Evolutionary conservation across 148 eudicot genomes (phyloP), one percentile per base, ranked within the genome.

Genomic region (Selenicereus undatus): DNA sequence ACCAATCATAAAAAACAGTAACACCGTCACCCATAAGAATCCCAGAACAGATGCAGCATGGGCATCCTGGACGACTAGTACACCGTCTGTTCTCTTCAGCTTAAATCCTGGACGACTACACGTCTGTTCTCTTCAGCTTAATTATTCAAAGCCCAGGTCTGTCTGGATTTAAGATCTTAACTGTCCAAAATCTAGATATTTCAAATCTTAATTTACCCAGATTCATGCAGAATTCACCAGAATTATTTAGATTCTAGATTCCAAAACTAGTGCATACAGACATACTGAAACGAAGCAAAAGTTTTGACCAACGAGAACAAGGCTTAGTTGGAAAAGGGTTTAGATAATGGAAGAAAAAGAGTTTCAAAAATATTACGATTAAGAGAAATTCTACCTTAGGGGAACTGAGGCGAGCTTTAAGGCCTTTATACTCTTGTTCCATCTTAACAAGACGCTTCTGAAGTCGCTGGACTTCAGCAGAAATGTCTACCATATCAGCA

Each of bases 401-500:
- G 70, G 98, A 97, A 71, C 79, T 86, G 76, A 97, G 85, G 81
- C 98, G 99, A 78, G 92, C 88, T 79, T 87, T 80, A 27, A 92
- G 89, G 27, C 88, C 95, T 80, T 91, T 88, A 88, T 92, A 91
- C 80, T 97, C 99, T 42, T 83, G 86, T 90, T 97, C 97, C 94
- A 97, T 90, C 86, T 94, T 97, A 71, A 83, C 76, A 36, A 97
- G 87, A 68, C 98, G 99, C 84, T 91, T 97, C 58, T 92, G 79
- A 80, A 97, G 94, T 75, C 99, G 94, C 82, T 90, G 86, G 17
- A 91, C 84, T 88, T 97, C 99, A 76, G 98, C 91, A 82, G 98
- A 87, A 81, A 97, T 87, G 87, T 97, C 99, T 58, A 97, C 94
- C 99, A 97, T 91, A 85, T 87, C 97, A 71, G 97, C 95, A 74